Conservation (phyloP, 2,329 filamentous ascomycete genomes). For the Fusarium dlaminii region DNA sequence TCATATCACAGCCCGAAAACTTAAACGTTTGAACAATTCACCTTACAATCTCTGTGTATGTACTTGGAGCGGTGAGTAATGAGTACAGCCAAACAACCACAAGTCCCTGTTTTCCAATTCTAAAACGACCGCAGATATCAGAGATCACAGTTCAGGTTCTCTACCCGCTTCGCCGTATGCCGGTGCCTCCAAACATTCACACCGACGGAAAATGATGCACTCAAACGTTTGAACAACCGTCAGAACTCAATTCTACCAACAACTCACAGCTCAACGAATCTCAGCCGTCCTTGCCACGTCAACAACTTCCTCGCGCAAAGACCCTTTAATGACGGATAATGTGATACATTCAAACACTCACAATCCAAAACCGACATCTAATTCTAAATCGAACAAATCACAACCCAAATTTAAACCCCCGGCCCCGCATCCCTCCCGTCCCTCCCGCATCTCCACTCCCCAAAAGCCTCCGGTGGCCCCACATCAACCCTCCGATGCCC, state of each 20-base stretch:
- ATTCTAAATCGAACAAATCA: not conserved
- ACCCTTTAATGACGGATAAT: not conserved
- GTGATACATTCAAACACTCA: not conserved
- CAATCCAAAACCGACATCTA: not conserved
- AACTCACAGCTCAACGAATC: not conserved
- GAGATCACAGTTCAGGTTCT: not conserved
- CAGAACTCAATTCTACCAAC: not conserved
- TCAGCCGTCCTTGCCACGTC: not conserved
- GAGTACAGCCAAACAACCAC: not conserved
- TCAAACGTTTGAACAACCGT: not conserved
- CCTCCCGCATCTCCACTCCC: not conserved
- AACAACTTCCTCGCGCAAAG: not conserved
- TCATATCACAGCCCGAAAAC: not conserved
- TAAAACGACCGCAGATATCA: not conserved
- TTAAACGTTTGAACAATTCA: not conserved
- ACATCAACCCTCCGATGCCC: constrained; percentile 31
- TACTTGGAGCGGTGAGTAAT: not conserved
- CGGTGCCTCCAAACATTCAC: not conserved
- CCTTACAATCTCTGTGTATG: not conserved
- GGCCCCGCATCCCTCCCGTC: not conserved
- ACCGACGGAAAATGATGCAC: not conserved
- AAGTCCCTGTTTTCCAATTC: no score
- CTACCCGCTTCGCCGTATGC: no score
- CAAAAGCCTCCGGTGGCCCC: constrained; percentile 33
- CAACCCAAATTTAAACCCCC: not conserved